Conservation (phyloP, 2,329 filamentous ascomycete genomes). For the Aspergillus neoniger region DNA sequence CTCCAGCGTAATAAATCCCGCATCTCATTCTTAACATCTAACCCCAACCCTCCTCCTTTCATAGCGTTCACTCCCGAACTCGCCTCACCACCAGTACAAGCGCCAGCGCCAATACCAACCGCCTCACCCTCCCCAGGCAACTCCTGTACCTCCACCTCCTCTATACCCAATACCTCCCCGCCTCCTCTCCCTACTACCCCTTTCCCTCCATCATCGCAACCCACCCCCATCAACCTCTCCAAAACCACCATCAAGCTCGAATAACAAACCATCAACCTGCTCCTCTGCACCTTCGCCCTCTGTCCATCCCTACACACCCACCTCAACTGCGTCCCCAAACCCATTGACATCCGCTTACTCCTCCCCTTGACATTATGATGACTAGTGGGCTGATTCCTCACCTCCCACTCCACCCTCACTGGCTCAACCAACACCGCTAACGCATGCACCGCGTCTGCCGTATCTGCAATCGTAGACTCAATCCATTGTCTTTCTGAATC, state of each 20-base stretch:
- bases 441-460: too few species aligned
- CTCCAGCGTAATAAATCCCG: background rate
- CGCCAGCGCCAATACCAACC: too few species aligned
- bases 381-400: too few species aligned
- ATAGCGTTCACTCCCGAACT: background rate
- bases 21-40: background rate
- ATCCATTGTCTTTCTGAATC: too few species aligned
- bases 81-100: too few species aligned
- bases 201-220: background rate
- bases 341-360: background rate
- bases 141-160: background rate
- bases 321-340: slow-evolving; percentile 16
- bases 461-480: too few species aligned
- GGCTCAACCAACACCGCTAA: too few species aligned
- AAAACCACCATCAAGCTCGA: slow-evolving; percentile 23
- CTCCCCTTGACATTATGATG: too few species aligned
- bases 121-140: too few species aligned
- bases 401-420: too few species aligned
- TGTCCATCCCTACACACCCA: slow-evolving; percentile 25
- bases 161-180: background rate
- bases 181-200: background rate
- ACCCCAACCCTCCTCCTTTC: background rate
- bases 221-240: slow-evolving; percentile 13
- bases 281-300: slow-evolving; percentile 18
- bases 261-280: slow-evolving; percentile 21